Conservation (phyloP, 176 grass and related monocot genomes). For the Eragrostis nindensis region DNA sequence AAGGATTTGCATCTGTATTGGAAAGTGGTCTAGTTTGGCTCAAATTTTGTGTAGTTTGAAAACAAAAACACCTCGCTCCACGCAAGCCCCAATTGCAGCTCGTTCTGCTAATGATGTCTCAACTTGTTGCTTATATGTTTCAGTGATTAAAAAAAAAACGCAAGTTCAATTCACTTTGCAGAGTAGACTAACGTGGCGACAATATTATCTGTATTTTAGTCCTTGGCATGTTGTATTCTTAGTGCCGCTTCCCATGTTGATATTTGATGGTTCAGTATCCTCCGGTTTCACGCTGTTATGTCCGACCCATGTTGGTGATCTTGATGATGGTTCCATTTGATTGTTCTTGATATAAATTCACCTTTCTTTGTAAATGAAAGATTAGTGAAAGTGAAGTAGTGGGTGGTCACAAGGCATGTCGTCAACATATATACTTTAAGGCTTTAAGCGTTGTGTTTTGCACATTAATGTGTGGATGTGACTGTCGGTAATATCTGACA, state of each 20-base stretch:
- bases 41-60: neutral
- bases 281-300: neutral
- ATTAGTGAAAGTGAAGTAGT: neutral
- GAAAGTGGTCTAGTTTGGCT: neutral
- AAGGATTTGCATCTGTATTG: neutral
- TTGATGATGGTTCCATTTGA: neutral
- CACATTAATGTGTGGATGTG: neutral
- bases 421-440: neutral
- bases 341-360: neutral
- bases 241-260: neutral
- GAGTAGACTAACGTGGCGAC: neutral
- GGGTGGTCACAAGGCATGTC: neutral
- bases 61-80: neutral
- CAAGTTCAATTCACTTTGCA: no score
- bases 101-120: neutral
- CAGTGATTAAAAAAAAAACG: neutral
- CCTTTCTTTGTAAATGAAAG: neutral
- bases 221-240: neutral
- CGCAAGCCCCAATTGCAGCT: neutral
- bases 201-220: neutral
- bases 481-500: neutral
- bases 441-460: neutral
- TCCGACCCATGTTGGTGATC: neutral
- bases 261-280: neutral
- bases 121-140: neutral